Evolutionary conservation across 495 filamentous ascomycete species (phyloP), one percentile per base, ranked within the genome.

Genomic region (Astrothelium macrocarpum): DNA sequence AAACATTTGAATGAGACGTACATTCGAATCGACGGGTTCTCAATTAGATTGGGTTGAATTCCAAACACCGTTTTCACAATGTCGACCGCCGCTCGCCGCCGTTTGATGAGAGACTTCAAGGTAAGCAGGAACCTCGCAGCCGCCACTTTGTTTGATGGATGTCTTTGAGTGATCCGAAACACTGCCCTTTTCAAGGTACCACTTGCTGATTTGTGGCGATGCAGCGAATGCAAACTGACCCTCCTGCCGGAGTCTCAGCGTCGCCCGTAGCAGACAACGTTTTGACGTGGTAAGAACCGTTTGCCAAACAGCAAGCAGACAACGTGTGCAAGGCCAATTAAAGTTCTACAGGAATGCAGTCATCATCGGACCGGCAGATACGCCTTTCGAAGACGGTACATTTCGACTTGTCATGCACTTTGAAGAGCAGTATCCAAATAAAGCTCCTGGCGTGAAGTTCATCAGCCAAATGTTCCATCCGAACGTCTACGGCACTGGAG

Each of bases 391-490:
- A 77, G 94, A 98, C 78, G 94, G 94, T 59, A 98, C 95, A 10
- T 98, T 98, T 75, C 82, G 92, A 53, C 84, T 98, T 9, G 92
- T 97, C 59, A 97, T 98, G 94, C 91, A 97, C 70, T 98, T 98
- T 65, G 94, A 97, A 72, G 94, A 98, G 72, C 90, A 94, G 65
- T 98, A 98, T 70, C 94, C 94, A 14, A 98, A 97, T 78, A 97
- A 97, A 72, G 94, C 94, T 1, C 94, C 94, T 0, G 89, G 90
- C 1, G 94, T 97, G 73, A 97, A 97, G 72, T 98, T 98, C 74
- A 95, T 97, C 76, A 95, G 90, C 75, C 84, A 91, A 71, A 98
- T 98, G 94, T 98, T 98, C 76, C 94, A 98, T 71, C 94, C 94
- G 1, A 98, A 98, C 68, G 94, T 98, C 32, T 98, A 98, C 71